Evolutionary conservation across 805 yeast species (phyloP), one percentile per base, ranked within the genome.

Genomic region (Zygosaccharomyces kombuchaensis): DNA sequence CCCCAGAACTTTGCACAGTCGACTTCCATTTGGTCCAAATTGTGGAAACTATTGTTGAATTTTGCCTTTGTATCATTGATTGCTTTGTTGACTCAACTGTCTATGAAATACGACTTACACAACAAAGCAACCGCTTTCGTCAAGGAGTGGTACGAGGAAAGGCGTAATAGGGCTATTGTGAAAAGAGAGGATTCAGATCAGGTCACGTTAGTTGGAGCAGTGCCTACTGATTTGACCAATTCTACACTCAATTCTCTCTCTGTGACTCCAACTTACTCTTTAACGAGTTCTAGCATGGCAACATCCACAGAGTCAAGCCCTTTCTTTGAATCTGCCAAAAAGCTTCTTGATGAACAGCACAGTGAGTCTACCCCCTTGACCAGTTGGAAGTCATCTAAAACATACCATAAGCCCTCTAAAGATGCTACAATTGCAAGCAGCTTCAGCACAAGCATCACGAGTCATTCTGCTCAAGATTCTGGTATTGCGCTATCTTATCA

Each of bases 1-100:
- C 90, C 93, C 3, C 67, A 64, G 19, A 73, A 72, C 17, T 71
- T 71, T 48, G 66, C 75, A 1, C 36, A 40, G 12, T 69, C 77
- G 6, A 48, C 50, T 6, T 56, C 67, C 2, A 34, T 58, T 4
- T 41, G 53, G 35, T 50, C 53, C 23, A 59, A 57, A 40, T 12
- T 62, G 2, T 52, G 56, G 42, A 54, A 44, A 19, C 48, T 60
- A 9, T 43, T 66, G 13, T 35, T 55, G 26, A 64, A 64, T 35
- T 36, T 56, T 16, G 36, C 61, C n/a, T 22, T 64, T 4, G 43
- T 64, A 12, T 58, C 56, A 8, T n/a, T 55, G 1, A 21, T 66
- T 4, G 60, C 65, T 6, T 50, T 44, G 6, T 27, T 52, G 13
- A 55, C 59, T 2, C 63, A 66, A 35, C 16, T 56, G 5, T 47